phyloP scores from a whole-genome alignment of 176 grass and related monocot species.

The Paspalum notatum region DNA sequence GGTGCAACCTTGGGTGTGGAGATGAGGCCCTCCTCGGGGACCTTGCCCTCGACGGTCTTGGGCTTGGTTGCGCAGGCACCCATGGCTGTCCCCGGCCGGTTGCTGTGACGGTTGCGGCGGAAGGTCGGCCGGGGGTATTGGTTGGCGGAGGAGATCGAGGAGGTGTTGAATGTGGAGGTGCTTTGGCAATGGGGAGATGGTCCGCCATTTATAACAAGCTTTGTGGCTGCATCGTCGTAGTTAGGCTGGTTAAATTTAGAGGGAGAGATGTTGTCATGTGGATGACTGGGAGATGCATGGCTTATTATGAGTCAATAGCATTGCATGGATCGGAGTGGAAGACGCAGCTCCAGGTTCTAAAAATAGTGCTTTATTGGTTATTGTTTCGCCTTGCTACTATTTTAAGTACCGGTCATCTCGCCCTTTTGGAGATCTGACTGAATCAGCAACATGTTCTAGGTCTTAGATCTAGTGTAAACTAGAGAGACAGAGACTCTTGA shows the following conservation, averaged over 20 bases:
- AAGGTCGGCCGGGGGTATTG: constrained; percentile 15
- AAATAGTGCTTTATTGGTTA: no score
- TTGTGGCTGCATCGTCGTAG: background rate
- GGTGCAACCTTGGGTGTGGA: constrained; percentile 50
- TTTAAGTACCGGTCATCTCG: no score
- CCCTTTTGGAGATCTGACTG: no score
- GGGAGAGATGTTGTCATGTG: no score
- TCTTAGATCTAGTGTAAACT: no score
- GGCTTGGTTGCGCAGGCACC: constrained; percentile 63
- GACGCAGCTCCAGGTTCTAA: no score
- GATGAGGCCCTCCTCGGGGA: constrained; percentile 24
- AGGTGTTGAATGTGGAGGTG: constrained; percentile 44
- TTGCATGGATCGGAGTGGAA: no score
- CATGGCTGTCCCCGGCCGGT: constrained; percentile 39
- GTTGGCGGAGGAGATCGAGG: background rate
- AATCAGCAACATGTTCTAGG: no score
- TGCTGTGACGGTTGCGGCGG: constrained; percentile 17
- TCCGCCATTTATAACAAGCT: background rate
- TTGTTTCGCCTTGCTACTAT: no score
- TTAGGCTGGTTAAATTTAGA: constrained; percentile 21
- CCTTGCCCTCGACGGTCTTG: constrained; percentile 51
- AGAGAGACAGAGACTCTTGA: no score
- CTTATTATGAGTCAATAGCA: no score
- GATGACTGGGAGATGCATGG: background rate
- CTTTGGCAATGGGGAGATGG: background rate